A percentile compares a stretch with the other conserved stretches of the same genome.
phyloP scores from a whole-genome alignment of 257 asterid species.

The Solanum raphanifolium region DNA sequence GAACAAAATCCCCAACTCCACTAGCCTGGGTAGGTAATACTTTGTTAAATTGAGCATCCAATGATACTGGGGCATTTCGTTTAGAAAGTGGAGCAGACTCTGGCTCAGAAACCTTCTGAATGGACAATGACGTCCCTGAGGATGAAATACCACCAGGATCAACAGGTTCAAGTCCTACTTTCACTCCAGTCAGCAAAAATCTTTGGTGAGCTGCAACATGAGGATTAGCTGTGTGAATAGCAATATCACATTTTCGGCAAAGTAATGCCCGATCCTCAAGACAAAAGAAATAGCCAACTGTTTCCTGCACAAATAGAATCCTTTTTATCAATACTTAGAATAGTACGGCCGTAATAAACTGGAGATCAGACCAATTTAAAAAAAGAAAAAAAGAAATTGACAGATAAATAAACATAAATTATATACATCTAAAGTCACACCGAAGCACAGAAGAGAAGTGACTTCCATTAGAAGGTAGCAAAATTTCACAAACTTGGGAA shows the following conservation, averaged over 20 bases:
- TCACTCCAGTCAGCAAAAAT: conserved; percentile 83
- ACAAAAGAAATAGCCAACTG: conserved; percentile 85
- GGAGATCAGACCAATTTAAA: neutral
- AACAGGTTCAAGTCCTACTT: conserved; percentile 61
- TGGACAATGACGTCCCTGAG: conserved; percentile 24
- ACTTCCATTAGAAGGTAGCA: neutral
- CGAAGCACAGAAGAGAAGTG: neutral
- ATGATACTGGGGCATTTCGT: conserved; percentile 12
- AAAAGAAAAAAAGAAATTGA: neutral
- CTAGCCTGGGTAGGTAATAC: conserved; percentile 23
- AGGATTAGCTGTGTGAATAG: conserved; percentile 55
- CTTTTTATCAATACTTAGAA: neutral
- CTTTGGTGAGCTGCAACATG: conserved; percentile 75
- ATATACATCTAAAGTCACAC: neutral
- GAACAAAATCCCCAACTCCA: conserved; percentile 16
- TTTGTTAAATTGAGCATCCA: conserved; percentile 25
- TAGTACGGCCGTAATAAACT: neutral
- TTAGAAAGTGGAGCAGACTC: conserved; percentile 20
- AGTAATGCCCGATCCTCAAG: conserved; percentile 91
- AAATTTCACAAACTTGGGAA: neutral
- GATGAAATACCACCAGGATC: conserved; percentile 40
- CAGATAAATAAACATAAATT: neutral
- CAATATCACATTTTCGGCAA: conserved; percentile 78
- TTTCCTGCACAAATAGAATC: conserved; percentile 46
- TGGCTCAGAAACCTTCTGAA: conserved; percentile 24